Conservation (phyloP, 1,139 yeast species). For the Magnusiomyces ingens region DNA sequence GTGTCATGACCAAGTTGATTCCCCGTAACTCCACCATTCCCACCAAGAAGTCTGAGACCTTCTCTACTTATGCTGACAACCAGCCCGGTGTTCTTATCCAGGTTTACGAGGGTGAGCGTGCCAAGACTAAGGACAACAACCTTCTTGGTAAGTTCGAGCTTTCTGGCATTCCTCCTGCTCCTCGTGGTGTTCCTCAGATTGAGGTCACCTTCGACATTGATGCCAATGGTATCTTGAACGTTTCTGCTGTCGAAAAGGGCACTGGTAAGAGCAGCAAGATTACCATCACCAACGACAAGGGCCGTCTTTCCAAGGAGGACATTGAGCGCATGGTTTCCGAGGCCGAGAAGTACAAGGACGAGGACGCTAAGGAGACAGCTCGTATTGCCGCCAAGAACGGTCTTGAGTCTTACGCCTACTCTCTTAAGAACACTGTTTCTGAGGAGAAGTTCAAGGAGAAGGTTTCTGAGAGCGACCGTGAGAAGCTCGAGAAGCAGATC, state of each 20-base stretch:
- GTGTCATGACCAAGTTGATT: conserved; percentile 87
- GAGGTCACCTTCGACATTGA: conserved; percentile 91
- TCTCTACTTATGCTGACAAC: conserved; percentile 89
- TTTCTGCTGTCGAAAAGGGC: conserved; percentile 89
- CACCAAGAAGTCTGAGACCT: conserved; percentile 85
- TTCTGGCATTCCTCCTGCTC: conserved; percentile 91
- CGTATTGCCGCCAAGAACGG: conserved; percentile 80
- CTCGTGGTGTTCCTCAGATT: conserved; percentile 93
- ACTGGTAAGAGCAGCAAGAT: conserved; percentile 75
- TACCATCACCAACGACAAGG: conserved; percentile 88
- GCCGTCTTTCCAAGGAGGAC: conserved; percentile 90
- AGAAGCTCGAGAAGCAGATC: conserved; percentile 73
- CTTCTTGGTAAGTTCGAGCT: conserved; percentile 88
- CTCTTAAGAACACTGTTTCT: conserved; percentile 73
- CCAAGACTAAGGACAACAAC: conserved; percentile 89
- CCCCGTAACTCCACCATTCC: conserved; percentile 90
- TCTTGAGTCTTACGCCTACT: conserved; percentile 87
- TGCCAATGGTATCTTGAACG: conserved; percentile 90
- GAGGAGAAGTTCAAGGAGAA: conserved; percentile 80
- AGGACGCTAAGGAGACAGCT: conserved; percentile 74
- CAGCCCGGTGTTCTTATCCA: conserved; percentile 92
- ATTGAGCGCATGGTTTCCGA: conserved; percentile 93
- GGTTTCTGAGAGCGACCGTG: conserved; percentile 73
- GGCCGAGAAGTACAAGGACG: conserved; percentile 79
- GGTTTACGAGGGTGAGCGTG: conserved; percentile 93